Evolutionary conservation across 176 grass and related monocot species (phyloP).

Genomic region (Lolium perenne): DNA sequence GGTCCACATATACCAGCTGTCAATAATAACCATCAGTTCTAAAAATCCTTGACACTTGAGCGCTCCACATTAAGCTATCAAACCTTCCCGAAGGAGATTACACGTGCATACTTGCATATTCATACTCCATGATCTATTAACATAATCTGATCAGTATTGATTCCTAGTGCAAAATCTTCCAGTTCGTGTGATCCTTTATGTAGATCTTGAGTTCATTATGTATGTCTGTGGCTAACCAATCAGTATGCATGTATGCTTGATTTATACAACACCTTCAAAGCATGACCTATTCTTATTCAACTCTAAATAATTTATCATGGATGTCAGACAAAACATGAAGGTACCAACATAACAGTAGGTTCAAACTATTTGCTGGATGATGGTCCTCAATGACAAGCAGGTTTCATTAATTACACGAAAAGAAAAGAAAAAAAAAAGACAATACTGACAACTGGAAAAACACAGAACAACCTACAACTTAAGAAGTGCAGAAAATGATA

Average conservation of each 20-base stretch:
- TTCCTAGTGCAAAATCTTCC: neutral
- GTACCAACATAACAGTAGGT: neutral
- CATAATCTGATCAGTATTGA: neutral
- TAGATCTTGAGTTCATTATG: constrained; percentile 26
- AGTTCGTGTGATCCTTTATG: neutral
- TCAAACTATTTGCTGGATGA: constrained; percentile 18
- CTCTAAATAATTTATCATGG: constrained; percentile 5
- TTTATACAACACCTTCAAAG: constrained; percentile 7
- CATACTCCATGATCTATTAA: neutral
- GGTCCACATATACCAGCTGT: neutral
- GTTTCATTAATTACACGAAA: neutral
- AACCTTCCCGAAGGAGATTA: neutral
- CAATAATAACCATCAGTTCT: neutral
- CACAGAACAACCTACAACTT: neutral
- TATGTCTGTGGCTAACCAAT: neutral
- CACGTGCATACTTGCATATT: neutral
- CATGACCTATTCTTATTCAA: constrained; percentile 10
- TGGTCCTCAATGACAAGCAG: neutral
- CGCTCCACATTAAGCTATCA: neutral
- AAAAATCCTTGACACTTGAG: neutral
- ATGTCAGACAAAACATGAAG: neutral
- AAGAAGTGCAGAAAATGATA: constrained; percentile 7
- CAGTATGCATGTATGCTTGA: constrained; percentile 1
- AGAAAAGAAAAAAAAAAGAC: neutral
- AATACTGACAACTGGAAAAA: constrained; percentile 11